Percentiles rank a stretch among this genome's conserved stretches.
Evolutionary conservation across 1,284 basidiomycete genomes (phyloP).

Genomic region (Pterulicium gracile): DNA sequence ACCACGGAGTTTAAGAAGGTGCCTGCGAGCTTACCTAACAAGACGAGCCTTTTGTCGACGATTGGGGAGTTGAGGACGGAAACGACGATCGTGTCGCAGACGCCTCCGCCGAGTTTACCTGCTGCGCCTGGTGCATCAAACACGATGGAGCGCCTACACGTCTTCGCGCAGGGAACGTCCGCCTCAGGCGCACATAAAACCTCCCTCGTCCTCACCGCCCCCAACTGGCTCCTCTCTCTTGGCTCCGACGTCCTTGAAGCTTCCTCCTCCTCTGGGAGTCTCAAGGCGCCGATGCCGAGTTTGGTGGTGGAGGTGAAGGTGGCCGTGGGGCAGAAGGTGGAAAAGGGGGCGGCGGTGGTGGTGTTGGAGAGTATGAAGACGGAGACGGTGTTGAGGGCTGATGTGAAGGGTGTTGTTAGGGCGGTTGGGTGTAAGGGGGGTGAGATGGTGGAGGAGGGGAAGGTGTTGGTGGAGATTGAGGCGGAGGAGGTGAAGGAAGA

Average conservation of each 20-base stretch:
- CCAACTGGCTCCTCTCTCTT: slow-evolving; percentile 55
- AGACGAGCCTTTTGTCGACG: slow-evolving; percentile 38
- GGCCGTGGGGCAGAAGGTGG: slow-evolving; percentile 64
- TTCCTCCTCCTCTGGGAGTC: slow-evolving; percentile 33
- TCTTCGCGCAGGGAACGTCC: slow-evolving; percentile 49
- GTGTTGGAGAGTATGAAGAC: slow-evolving; percentile 96
- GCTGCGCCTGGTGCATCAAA: slow-evolving; percentile 33
- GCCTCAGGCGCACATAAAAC: slow-evolving; percentile 36
- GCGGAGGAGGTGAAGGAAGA: slow-evolving; percentile 13
- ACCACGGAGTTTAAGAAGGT: slow-evolving; percentile 37
- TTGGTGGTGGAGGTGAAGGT: slow-evolving; percentile 82
- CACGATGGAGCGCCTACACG: slow-evolving; percentile 58
- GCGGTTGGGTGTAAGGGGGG: slow-evolving; percentile 69
- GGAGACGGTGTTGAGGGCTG: slow-evolving; percentile 76
- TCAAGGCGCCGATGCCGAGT: slow-evolving; percentile 83
- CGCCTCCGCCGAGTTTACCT: slow-evolving; percentile 36
- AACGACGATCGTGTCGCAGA: slow-evolving; percentile 67
- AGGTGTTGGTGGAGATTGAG: slow-evolving; percentile 63
- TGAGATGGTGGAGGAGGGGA: slow-evolving; percentile 83
- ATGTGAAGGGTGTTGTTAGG: slow-evolving; percentile 55
- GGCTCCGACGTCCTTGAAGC: slow-evolving; percentile 41
- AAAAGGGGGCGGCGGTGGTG: slow-evolving; percentile 70
- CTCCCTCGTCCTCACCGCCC: slow-evolving; percentile 50
- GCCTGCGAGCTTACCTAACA: slow-evolving; percentile 40
- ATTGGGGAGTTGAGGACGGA: slow-evolving; percentile 34